A percentile compares a stretch with the other conserved stretches of the same genome.
Evolutionary conservation across 805 yeast genomes (phyloP).

Genomic region (Nakazawaea holstii): DNA sequence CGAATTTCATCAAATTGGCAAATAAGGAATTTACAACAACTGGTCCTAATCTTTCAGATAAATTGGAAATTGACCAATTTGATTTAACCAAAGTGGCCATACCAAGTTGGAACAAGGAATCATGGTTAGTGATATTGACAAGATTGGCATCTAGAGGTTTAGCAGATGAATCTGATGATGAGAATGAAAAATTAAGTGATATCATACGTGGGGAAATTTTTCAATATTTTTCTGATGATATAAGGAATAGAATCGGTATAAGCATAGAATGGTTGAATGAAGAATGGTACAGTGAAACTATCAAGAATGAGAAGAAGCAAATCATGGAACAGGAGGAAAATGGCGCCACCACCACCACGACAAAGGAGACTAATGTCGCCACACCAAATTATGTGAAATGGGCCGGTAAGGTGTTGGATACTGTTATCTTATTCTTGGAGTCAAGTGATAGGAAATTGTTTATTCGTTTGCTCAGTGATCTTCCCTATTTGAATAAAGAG

Average conservation of each 20-base stretch:
- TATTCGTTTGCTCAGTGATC: slow-evolving; percentile 77
- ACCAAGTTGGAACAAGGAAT: slow-evolving; percentile 48
- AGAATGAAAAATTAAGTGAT: slow-evolving; percentile 35
- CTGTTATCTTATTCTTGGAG: slow-evolving; percentile 80
- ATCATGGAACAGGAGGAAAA: slow-evolving; percentile 17
- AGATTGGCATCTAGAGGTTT: slow-evolving; percentile 84
- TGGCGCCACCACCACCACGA: slow-evolving; percentile 13
- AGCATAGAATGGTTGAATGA: slow-evolving; percentile 92
- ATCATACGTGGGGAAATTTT: slow-evolving; percentile 66
- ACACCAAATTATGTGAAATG: slow-evolving; percentile 60
- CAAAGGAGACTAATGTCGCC: too few relatives aligned
- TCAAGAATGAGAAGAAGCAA: slow-evolving; percentile 28
- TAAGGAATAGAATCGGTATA: slow-evolving; percentile 65
- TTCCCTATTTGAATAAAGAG: slow-evolving; percentile 66
- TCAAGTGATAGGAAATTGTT: slow-evolving; percentile 74
- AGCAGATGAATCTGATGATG: slow-evolving; percentile 4
- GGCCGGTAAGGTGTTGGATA: slow-evolving; percentile 68
- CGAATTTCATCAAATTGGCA: slow-evolving; percentile 50
- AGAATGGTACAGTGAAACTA: slow-evolving; percentile 76
- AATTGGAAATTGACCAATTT: slow-evolving; percentile 22
- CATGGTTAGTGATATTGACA: slow-evolving; percentile 73
- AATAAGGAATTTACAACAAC: slow-evolving; percentile 21
- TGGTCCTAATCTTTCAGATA: slow-evolving; percentile 12
- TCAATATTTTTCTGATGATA: slow-evolving; percentile 66
- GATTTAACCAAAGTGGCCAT: slow-evolving; percentile 57